Base-by-base conservation (phyloP, 176 grass and related monocot genomes). In the Cocos nucifera region DNA sequence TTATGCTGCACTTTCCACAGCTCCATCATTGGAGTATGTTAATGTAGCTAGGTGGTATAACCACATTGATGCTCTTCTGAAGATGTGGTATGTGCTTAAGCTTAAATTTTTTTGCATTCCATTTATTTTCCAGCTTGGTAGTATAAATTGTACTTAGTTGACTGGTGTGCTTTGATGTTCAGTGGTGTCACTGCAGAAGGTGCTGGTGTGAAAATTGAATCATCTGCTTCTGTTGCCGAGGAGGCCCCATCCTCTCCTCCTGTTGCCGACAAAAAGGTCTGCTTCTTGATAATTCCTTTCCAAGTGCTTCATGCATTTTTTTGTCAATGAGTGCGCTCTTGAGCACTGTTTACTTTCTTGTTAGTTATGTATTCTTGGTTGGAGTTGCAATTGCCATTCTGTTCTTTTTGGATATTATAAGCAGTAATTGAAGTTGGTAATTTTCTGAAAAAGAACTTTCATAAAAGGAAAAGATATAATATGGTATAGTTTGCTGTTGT, bases 31-130 rank as follows among this genome's bases (percentile, higher is more conserved):
- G 0, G 80, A 88, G 50, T 92, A 83, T 69, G 70, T 63, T 61
- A 97, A 97, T 35, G 81, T 74, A 9, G 48, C 79, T 18, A 97
- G 93, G 79, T 97, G 93, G 93, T 97, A 74, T 57, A 68, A 14
- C 49, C 93, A 97, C 73, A 92, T 97, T 67, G 84, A 97, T 77
- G 93, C 87, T 7, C 83, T 97, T n/a, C n/a, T 97, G 55, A 88
- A 69, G 70, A 72, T 97, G 66, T 79, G 86, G 87, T 91, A 83
- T 60, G 48, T 2, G 7, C 29, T 51, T 50, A 17, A 53, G 28
- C 14, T 62, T 2, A 32, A 15, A 4, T 55, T 53, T 6, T 21
- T 1, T 56, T 30, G 14, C 15, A 12, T 73, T 30, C 39, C 9
- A 17, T 15, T 24, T 10, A 32, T 53, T 71, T 21, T 20, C 22